These are phyloP conservation scores for Penicillium soppii DNA, from an alignment of 495 filamentous ascomycete genomes.

Conservation along the genomic window DNA sequence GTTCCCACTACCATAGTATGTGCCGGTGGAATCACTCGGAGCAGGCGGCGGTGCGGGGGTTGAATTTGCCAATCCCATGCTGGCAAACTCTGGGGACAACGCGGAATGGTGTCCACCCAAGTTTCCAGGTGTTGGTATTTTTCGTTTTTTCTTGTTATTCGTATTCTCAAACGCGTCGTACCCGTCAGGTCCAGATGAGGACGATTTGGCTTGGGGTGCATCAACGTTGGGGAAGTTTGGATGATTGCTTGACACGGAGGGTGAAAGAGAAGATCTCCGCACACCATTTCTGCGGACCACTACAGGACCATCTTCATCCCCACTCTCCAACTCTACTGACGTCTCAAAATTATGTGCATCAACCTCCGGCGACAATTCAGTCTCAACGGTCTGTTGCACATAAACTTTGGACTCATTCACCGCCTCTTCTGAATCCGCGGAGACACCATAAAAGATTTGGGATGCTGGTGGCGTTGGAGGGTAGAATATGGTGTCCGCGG, in stretches of 20 bases:
- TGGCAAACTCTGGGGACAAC: constrained; percentile 61
- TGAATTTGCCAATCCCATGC: constrained; percentile 55
- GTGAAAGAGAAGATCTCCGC: constrained; percentile 38
- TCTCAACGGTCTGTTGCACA: constrained; percentile 42
- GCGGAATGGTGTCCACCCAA: constrained; percentile 60
- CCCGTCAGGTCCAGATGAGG: constrained; percentile 63
- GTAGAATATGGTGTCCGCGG: constrained; percentile 78
- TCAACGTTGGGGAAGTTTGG: constrained; percentile 1
- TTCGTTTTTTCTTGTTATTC: constrained; percentile 99
- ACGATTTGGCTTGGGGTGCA: constrained; percentile 34
- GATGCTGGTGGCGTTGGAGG: constrained; percentile 67
- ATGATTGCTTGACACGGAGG: constrained; percentile 16
- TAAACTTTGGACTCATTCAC: constrained; percentile 46
- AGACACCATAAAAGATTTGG: constrained; percentile 75
- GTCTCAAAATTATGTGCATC: constrained; percentile 41
- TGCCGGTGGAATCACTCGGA: constrained; percentile 50
- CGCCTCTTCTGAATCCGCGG: constrained; percentile 43
- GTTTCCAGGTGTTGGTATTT: constrained; percentile 86
- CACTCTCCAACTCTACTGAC: constrained; percentile 43
- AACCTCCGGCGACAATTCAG: constrained; percentile 50
- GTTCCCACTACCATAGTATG: constrained; percentile 57
- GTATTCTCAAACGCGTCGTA: constrained; percentile 98
- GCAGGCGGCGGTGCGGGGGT: constrained; percentile 41
- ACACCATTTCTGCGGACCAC: constrained; percentile 47
- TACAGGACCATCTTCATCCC: constrained; percentile 46